Evolutionary conservation across 2,329 filamentous ascomycete genomes (phyloP).

Genomic region (Trichoderma sp.): DNA sequence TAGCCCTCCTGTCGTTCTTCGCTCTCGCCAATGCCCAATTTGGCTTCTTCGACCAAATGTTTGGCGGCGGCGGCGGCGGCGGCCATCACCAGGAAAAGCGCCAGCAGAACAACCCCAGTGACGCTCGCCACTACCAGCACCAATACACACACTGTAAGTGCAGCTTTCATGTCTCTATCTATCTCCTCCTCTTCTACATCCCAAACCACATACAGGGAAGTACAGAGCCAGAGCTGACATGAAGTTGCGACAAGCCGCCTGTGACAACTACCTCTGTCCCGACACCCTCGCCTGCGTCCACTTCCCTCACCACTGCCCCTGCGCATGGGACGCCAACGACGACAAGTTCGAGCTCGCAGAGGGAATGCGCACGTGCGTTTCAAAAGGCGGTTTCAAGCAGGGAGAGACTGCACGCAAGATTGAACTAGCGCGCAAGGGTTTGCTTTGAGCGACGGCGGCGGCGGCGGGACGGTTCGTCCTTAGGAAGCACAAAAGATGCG

Average conservation of each 20-base stretch:
- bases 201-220: rapidly evolving
- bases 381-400: slow-evolving; percentile 70
- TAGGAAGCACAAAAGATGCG: neutral
- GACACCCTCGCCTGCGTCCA: slow-evolving; percentile 93
- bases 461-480: neutral
- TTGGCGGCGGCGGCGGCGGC: slow-evolving; percentile 52
- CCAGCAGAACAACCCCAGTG: slow-evolving; percentile 78
- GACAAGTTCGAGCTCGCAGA: slow-evolving; percentile 76
- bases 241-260: slow-evolving; percentile 60
- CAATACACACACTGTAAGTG: slow-evolving; percentile 64
- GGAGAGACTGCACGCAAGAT: slow-evolving; percentile 74
- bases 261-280: slow-evolving; percentile 91
- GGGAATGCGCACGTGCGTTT: slow-evolving; percentile 70
- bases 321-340: slow-evolving; percentile 72
- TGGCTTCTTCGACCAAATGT: slow-evolving; percentile 97
- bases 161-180: neutral
- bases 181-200: neutral
- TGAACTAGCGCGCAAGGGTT: slow-evolving; percentile 74
- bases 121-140: slow-evolving; percentile 74
- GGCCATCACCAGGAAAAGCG: slow-evolving; percentile 55
- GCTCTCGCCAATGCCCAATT: slow-evolving; percentile 74
- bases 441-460: slow-evolving; percentile 50
- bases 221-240: slow-evolving; percentile 5
- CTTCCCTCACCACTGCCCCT: slow-evolving; percentile 96
- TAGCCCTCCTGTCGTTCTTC: slow-evolving; percentile 58